A percentile compares a stretch with the other conserved stretches of the same genome.
Conservation (phyloP, 257 asterid genomes). For the Rauvolfia tetraphylla region DNA sequence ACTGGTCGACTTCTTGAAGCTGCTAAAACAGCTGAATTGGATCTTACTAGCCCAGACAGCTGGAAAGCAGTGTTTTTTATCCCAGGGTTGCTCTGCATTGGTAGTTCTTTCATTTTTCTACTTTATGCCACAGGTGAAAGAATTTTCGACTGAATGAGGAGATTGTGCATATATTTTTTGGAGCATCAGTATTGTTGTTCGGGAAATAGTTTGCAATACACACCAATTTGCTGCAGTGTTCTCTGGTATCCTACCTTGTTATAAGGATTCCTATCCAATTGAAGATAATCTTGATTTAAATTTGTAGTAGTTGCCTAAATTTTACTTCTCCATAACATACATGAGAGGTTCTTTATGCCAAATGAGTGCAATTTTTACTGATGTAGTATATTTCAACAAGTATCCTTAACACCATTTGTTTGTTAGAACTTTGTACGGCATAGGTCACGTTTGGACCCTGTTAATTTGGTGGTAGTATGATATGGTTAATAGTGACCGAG, state of each 20-base stretch:
- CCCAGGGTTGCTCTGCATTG: constrained; percentile 77
- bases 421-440: neutral
- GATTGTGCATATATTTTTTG: neutral
- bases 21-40: constrained; percentile 63
- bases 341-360: neutral
- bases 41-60: constrained; percentile 74
- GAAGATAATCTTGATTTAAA: neutral
- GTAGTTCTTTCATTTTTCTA: constrained; percentile 67
- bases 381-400: neutral
- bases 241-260: neutral
- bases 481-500: neutral
- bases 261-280: constrained; percentile 1
- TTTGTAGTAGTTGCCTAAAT: constrained; percentile 4
- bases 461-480: neutral
- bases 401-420: constrained; percentile 3
- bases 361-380: neutral
- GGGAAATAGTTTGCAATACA: neutral
- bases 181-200: constrained; percentile 4
- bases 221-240: neutral
- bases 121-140: constrained; percentile 81
- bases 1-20: constrained; percentile 89
- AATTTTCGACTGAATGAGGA: constrained; percentile 64
- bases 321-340: too few relatives aligned
- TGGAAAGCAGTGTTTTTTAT: constrained; percentile 75
- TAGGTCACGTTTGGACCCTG: neutral